Evolutionary conservation across 192 early-diverging fungal species (phyloP), one percentile per base, ranked within the genome.

Genomic region (Gigaspora rosea): DNA sequence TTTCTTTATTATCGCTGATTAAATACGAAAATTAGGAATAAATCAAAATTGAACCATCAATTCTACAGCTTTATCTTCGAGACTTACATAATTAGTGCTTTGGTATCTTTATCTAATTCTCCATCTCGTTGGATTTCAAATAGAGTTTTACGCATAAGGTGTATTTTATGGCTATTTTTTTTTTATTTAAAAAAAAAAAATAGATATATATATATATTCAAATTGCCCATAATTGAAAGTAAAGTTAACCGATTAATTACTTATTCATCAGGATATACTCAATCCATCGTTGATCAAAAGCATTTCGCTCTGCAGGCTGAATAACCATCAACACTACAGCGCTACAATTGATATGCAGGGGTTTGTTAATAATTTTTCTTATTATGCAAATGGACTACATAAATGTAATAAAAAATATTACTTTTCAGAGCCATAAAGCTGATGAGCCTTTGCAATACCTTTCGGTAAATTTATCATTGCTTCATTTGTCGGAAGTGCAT

Each of bases 241-340:
- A 63, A 77, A 83, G 81, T 20, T 80, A 77, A 78, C 74, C 8
- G 6, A 50, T 22, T 33, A 32, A 33, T 71, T 85, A 89, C 86
- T 82, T 85, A 2, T 82, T 80, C 50, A 91, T 85, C n/a, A 96
- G 80, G n/a, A 79, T 83, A 67, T 94, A 92, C 77, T 95, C 94
- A 50, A 96, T 90, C 86, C 87, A 91, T 59, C 95, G 88, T 81
- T 99, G 97, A 84, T 99, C 97, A 84, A 93, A 96, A 20, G 89
- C 87, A 75, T 99, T 99, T 49, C 94, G 88, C 82, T 99, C 97
- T n/a, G 83, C 87, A 46, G 95, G 94, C 79, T 97, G 96, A 33
- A 95, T 91, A 54, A 99, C 85, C 93, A 98, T 95, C 65, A 94
- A 81, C 1, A 94, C 91, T 51, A 93, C 86, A 0, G 95, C 92